Evolutionary conservation across 2,329 filamentous ascomycete species (phyloP), one percentile per base, ranked within the genome.

Genomic region (Fusarium sp.): DNA sequence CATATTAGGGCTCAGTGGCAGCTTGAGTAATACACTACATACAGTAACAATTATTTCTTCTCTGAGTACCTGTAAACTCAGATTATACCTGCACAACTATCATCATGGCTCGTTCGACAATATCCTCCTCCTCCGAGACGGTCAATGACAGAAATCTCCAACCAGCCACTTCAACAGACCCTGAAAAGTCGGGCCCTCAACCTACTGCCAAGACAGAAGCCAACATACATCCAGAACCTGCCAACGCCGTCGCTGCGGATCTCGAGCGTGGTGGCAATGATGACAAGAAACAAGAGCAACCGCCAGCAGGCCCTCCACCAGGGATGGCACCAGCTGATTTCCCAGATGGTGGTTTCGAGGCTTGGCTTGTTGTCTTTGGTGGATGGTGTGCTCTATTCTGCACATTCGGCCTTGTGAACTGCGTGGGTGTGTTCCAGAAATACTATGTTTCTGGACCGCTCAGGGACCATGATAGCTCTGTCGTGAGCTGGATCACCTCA

Each of bases 401-500:
- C 73, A 85, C 82, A 5, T 86, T 85, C 73, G 84, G 84, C 3
- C 70, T 85, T 33, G 69, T 85, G 61, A 86, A 86, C 75, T 85
- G 72, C 65, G 78, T 85, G 13, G 89, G 89, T 7, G 83, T 90
- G 12, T 91, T 91, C 75, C 87, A 91, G 78, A 82, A 85, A 45
- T 90, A 91, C 78, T 91, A 91, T 70, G 80, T 88, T 63, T 75
- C 75, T 12, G 82, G 84, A 18, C 84, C 86, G 33, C 79, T 91
- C 31, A 79, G 71, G 18, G 58, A 84, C 7, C 87, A 89, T 68
- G 83, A 84, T 6, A 79, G 85, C 11, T 88, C 86, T 60, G 83
- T 85, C 2, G 83, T 91, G 38, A 85, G 88, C 57, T 91, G 90
- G 90, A 91, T 91, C 72, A 82, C 86, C 15, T 88, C 88, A 11